These are phyloP conservation scores for Pecoramyces ruminantium DNA, from an alignment of 192 early-diverging fungal species.

Conservation along the genomic window DNA sequence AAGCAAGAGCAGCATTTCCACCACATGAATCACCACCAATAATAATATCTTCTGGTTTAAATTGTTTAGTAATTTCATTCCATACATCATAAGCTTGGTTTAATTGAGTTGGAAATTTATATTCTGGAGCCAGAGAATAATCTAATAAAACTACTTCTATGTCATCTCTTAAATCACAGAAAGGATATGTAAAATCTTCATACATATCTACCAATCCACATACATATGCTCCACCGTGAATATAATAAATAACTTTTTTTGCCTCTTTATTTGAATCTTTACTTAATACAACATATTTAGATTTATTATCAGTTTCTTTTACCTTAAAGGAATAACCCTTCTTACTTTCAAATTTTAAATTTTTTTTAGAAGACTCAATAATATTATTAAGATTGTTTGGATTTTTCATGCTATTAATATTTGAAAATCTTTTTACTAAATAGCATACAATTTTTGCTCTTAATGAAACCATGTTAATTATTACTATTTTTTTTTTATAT, in stretches of 20 bases:
- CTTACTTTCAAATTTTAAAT: too few species aligned
- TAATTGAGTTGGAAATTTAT: neutral
- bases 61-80: neutral
- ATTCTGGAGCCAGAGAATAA: neutral
- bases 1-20: conserved; percentile 25
- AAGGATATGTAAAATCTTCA: neutral
- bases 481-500: too few species aligned
- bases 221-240: neutral
- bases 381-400: too few species aligned
- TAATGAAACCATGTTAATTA: too few species aligned
- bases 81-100: neutral
- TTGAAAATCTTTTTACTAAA: too few species aligned
- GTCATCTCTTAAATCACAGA: neutral
- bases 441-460: too few species aligned
- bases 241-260: neutral
- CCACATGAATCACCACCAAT: conserved; percentile 32
- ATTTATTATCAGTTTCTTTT: too few species aligned
- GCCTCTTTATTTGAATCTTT: neutral
- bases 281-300: neutral
- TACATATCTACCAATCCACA: neutral
- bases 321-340: too few species aligned
- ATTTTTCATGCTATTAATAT: too few species aligned
- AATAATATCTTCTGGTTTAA: conserved; percentile 18
- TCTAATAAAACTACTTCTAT: neutral
- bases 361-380: too few species aligned